These are phyloP conservation scores for Albifimbria verrucaria DNA, from an alignment of 2,329 filamentous ascomycete species.

Conservation along the genomic window DNA sequence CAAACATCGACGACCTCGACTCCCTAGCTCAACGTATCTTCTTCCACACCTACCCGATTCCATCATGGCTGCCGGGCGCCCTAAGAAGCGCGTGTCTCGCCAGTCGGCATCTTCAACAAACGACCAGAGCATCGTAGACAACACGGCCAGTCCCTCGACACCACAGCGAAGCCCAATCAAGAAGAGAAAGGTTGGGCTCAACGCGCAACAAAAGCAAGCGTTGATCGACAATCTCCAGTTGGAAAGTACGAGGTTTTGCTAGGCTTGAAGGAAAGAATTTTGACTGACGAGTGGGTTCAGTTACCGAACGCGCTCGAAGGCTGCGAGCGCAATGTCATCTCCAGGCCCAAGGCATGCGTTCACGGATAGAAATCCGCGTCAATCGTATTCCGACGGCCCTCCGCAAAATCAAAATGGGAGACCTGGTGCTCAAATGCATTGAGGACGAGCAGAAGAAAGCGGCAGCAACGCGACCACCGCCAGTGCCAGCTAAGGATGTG, in stretches of 20 bases:
- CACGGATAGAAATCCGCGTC: slow-evolving; percentile 87
- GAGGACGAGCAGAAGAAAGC: slow-evolving; percentile 41
- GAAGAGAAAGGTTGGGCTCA: slow-evolving; percentile 60
- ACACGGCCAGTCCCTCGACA: slow-evolving; percentile 31
- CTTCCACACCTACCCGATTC: neutral
- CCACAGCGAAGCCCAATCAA: slow-evolving; percentile 57
- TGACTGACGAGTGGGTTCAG: slow-evolving; percentile 40
- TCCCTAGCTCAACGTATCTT: neutral
- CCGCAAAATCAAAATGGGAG: slow-evolving; percentile 77
- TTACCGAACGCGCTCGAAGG: slow-evolving; percentile 83
- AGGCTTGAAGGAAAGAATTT: no score
- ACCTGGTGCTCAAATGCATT: slow-evolving; percentile 59
- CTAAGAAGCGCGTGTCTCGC: slow-evolving; percentile 29
- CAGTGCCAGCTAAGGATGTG: slow-evolving; percentile 49
- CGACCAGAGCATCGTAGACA: slow-evolving; percentile 17
- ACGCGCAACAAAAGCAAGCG: slow-evolving; percentile 74
- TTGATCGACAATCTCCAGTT: slow-evolving; percentile 86
- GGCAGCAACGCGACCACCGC: slow-evolving; percentile 34
- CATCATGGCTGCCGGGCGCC: slow-evolving; percentile 45
- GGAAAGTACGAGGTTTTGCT: slow-evolving; percentile 64
- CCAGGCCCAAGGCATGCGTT: slow-evolving; percentile 79
- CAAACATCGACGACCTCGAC: neutral
- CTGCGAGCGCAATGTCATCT: slow-evolving; percentile 85
- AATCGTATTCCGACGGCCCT: slow-evolving; percentile 83
- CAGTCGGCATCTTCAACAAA: slow-evolving; percentile 16